Percentiles rank a stretch among this genome's conserved stretches.
These are phyloP conservation scores for Ophiocordyceps camponoti-floridani DNA, from an alignment of 2,329 filamentous ascomycete species.

Conservation along the genomic window DNA sequence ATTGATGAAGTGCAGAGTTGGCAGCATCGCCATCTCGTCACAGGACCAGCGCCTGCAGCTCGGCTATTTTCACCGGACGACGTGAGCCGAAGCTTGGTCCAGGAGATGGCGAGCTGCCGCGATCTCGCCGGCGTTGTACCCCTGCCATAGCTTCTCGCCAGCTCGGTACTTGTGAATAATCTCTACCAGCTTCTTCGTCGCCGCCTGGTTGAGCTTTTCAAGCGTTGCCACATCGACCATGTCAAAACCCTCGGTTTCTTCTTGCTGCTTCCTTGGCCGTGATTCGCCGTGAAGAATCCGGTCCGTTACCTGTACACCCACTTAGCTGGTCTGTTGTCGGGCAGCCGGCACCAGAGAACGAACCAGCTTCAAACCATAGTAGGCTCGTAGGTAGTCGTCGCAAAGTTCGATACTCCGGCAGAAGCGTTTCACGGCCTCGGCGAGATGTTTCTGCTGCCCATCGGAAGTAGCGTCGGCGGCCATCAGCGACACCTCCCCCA, in stretches of 20 bases:
- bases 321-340: not conserved
- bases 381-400: slow-evolving; percentile 79
- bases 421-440: slow-evolving; percentile 68
- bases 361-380: slow-evolving; percentile 77
- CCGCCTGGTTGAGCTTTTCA: slow-evolving; percentile 50
- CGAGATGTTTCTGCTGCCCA: slow-evolving; percentile 32
- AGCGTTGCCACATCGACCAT: slow-evolving; percentile 40
- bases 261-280: slow-evolving; percentile 23
- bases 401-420: slow-evolving; percentile 85
- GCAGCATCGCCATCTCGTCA: slow-evolving; percentile 1
- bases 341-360: slow-evolving; percentile 9
- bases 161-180: slow-evolving; percentile 49
- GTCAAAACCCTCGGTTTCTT: slow-evolving; percentile 29
- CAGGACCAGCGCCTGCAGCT: slow-evolving; percentile 1
- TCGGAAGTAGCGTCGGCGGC: slow-evolving; percentile 30
- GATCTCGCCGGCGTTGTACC: slow-evolving; percentile 55
- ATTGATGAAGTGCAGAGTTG: not conserved
- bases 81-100: slow-evolving; percentile 27
- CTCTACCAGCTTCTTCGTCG: slow-evolving; percentile 58
- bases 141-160: slow-evolving; percentile 49
- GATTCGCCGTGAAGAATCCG: slow-evolving; percentile 25
- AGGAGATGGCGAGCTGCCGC: slow-evolving; percentile 53
- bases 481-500: slow-evolving; percentile 73
- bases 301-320: slow-evolving; percentile 23
- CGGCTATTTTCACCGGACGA: slow-evolving; percentile 20